These are phyloP conservation scores for Teunomyces pallodes DNA, from an alignment of 805 yeast genomes.

Conservation along the genomic window DNA sequence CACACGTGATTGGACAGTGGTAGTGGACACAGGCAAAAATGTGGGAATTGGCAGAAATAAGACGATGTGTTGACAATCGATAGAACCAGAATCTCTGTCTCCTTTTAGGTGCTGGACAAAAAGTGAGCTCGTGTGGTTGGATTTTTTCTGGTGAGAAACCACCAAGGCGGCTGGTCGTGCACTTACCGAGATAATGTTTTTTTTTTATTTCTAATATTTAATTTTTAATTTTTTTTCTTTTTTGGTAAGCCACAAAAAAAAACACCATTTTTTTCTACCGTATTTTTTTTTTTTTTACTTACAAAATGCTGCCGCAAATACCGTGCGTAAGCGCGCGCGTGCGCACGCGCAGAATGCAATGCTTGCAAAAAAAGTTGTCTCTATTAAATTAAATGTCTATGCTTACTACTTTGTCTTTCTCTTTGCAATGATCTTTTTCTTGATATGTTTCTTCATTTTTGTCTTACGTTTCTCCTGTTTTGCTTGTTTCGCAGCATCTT, in stretches of 20 bases:
- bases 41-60: neutral
- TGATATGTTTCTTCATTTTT: constrained; percentile 79
- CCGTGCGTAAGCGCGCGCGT: too few species aligned
- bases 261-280: neutral
- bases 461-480: constrained; percentile 76
- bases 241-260: neutral
- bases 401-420: constrained; percentile 22
- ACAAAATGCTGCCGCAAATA: too few species aligned
- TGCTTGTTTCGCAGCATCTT: constrained; percentile 72
- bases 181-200: neutral
- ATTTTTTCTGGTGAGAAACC: neutral
- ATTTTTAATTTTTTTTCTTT: neutral
- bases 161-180: neutral
- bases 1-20: too few species aligned
- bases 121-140: neutral
- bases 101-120: neutral
- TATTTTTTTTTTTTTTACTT: neutral
- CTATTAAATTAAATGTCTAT: neutral
- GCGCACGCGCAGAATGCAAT: neutral
- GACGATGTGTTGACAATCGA: neutral
- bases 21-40: too few species aligned
- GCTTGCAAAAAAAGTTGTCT: neutral
- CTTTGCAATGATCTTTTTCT: constrained; percentile 66
- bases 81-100: neutral
- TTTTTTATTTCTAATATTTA: too few species aligned